phyloP scores from a whole-genome alignment of 2,329 filamentous ascomycete genomes.

The Exophiala sideris region DNA sequence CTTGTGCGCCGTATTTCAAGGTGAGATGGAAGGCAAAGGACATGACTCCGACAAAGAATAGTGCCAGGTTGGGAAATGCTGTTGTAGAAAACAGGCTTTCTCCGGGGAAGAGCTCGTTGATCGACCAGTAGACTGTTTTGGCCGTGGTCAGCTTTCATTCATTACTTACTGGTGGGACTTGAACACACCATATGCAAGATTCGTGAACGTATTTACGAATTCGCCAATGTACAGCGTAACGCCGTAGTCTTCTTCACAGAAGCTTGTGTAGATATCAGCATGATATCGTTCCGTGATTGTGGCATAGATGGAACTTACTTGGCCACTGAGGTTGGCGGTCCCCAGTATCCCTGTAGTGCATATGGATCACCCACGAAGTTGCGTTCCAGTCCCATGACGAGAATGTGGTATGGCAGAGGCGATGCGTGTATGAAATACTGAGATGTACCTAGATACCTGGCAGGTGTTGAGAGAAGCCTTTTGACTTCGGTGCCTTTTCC shows the following conservation, averaged over 20 bases:
- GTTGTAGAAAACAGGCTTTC: constrained; percentile 18
- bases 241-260: constrained; percentile 30
- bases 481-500: too few relatives aligned
- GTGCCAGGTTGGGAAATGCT: constrained; percentile 24
- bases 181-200: constrained; percentile 28
- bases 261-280: constrained; percentile 9
- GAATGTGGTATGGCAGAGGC: background rate
- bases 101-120: constrained; percentile 14
- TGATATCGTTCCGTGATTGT: background rate
- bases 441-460: background rate
- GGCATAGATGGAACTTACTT: constrained; percentile 11
- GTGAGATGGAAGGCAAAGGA: constrained; percentile 29
- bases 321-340: constrained; percentile 20
- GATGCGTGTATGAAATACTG: background rate
- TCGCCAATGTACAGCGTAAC: constrained; percentile 30
- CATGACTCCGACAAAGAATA: constrained; percentile 29
- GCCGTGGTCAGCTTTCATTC: background rate
- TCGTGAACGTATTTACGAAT: constrained; percentile 33
- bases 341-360: constrained; percentile 21
- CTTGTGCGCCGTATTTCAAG: constrained; percentile 26
- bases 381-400: constrained; percentile 18
- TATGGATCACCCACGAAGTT: constrained; percentile 20
- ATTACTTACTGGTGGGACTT: background rate
- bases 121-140: constrained; percentile 21
- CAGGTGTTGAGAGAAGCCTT: background rate